Evolutionary conservation across 805 yeast genomes (phyloP).

Genomic region (Yarrowia osloensis): DNA sequence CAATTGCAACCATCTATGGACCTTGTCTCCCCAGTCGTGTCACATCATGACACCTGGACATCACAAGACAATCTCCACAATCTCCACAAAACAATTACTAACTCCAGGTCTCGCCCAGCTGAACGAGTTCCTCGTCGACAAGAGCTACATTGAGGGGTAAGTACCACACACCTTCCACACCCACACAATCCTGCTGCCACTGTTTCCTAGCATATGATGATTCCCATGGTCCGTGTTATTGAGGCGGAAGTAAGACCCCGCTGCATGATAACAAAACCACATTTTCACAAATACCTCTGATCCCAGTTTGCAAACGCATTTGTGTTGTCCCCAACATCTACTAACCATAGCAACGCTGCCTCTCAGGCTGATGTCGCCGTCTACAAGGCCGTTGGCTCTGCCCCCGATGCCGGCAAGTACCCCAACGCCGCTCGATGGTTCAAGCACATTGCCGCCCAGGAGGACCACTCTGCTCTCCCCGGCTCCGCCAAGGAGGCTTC

Average conservation of each 20-base stretch:
- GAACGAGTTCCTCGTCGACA: constrained; percentile 84
- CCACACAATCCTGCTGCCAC: neutral
- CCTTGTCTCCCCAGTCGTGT: no score
- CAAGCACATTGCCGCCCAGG: constrained; percentile 94
- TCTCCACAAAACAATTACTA: neutral
- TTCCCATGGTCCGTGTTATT: constrained; percentile 31
- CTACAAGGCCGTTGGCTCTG: constrained; percentile 76
- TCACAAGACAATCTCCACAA: neutral
- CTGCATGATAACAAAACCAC: constrained; percentile 30
- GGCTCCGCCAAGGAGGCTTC: constrained; percentile 53
- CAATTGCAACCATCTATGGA: no score
- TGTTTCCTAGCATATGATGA: constrained; percentile 4
- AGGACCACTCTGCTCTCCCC: constrained; percentile 81
- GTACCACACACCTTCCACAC: constrained; percentile 45
- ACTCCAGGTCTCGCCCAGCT: constrained; percentile 60
- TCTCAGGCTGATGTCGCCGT: constrained; percentile 94
- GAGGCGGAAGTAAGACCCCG: constrained; percentile 32
- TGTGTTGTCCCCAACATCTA: neutral
- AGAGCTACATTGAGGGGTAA: constrained; percentile 95
- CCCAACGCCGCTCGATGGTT: constrained; percentile 98
- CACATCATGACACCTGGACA: neutral
- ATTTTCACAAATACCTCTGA: constrained; percentile 30
- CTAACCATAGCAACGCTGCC: constrained; percentile 50
- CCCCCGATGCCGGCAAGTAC: constrained; percentile 63
- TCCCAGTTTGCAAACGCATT: neutral